Conservation (phyloP, 208 protist genomes). For the Cochliopodium minus region DNA sequence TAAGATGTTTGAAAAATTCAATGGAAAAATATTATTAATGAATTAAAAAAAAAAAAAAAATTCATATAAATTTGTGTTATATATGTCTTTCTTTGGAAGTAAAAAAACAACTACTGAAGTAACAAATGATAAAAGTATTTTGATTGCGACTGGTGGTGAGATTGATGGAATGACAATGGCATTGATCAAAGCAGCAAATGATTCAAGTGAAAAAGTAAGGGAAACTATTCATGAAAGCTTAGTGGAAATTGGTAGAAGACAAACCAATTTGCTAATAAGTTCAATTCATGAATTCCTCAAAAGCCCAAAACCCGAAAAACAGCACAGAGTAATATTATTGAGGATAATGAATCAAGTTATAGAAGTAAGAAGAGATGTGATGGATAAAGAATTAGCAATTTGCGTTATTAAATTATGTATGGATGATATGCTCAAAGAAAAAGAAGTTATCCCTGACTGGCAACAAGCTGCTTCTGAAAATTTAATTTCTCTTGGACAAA, state of each 20-base stretch:
- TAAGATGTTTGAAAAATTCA: background rate
- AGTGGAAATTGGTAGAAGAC: background rate
- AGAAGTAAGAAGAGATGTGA: background rate
- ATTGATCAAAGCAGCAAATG: background rate
- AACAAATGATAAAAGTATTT: background rate
- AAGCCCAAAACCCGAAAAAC: background rate
- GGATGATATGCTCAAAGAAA: background rate
- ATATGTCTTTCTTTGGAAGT: background rate
- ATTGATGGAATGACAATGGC: slow-evolving; percentile 2
- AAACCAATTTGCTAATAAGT: background rate
- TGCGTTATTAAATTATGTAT: background rate
- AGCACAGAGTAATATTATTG: background rate
- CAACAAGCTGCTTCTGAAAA: background rate
- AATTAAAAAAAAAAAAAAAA: too few relatives aligned
- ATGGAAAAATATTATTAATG: background rate
- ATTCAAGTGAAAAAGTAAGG: background rate
- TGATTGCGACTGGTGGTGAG: background rate
- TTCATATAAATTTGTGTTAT: background rate
- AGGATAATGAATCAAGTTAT: background rate
- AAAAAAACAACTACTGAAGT: background rate
- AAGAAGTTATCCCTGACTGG: background rate
- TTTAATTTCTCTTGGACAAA: background rate
- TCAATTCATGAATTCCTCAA: background rate
- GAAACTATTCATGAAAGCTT: background rate
- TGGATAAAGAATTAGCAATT: background rate